phyloP scores from a whole-genome alignment of 768 basidiomycete species.

The Lentinus tigrinus region DNA sequence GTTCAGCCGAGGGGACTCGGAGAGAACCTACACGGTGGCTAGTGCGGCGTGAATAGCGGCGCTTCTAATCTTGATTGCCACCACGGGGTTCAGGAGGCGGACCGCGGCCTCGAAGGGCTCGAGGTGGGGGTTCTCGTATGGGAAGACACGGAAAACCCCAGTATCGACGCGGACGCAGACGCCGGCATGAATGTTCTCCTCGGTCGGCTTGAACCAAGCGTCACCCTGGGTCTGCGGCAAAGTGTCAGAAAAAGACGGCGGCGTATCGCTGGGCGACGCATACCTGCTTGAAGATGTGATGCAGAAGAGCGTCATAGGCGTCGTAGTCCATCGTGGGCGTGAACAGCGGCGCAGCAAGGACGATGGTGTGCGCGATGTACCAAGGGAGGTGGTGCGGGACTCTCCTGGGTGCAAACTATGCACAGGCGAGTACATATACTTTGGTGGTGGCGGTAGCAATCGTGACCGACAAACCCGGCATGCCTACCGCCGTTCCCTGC shows the following conservation, averaged over 20 bases:
- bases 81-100: conserved; percentile 74
- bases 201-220: conserved; percentile 84
- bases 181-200: conserved; percentile 78
- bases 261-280: conserved; percentile 15
- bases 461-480: too few relatives aligned
- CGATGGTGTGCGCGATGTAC: too few relatives aligned
- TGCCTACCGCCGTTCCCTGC: too few relatives aligned
- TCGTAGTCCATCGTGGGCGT: conserved; percentile 65
- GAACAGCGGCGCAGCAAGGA: too few relatives aligned
- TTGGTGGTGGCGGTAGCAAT: too few relatives aligned
- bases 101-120: conserved; percentile 83
- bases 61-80: conserved; percentile 78
- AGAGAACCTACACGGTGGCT: conserved; percentile 55
- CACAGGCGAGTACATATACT: too few relatives aligned
- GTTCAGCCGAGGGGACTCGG: neutral
- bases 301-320: conserved; percentile 67
- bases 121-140: conserved; percentile 77
- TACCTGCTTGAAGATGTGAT: conserved; percentile 77
- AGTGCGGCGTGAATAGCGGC: conserved; percentile 84
- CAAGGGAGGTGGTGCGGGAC: too few relatives aligned
- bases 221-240: conserved; percentile 67
- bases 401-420: too few relatives aligned
- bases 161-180: conserved; percentile 74
- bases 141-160: conserved; percentile 76
- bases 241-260: too few relatives aligned